Base-by-base conservation (phyloP, 1,139 yeast genomes). In the Lodderomyces parapsilosis region DNA sequence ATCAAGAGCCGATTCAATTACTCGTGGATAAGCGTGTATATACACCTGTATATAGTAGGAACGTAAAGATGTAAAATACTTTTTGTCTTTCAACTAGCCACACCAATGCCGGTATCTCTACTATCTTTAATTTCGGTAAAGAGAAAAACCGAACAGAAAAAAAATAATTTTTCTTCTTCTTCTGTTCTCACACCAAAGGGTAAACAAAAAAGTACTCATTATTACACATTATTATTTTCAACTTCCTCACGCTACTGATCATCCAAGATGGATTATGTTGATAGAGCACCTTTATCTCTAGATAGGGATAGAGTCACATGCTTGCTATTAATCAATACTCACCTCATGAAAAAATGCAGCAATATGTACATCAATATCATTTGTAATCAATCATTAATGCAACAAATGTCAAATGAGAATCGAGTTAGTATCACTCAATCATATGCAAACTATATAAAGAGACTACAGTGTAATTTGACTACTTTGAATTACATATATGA, bases 401-500 rank as follows among this genome's bases (percentile, higher is more conserved):
- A 59, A 45, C 71, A 62, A 46, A 53, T 71, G 51, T 63, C 65
- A 36, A 68, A 66, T 27, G 73, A 57, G 50, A 64, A 68, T 34
- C 65, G 68, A 42, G 68, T 62, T 43, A 52, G 59, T n/a, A 55
- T 75, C 22, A 58, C 70, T 41, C 81, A 76, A 36, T 66, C 70
- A 47, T 78, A 74, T 54, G 78, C 73, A 51, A 74, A 76, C 49
- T 75, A 76, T 49, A 68, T 78, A 15, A 65, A 78, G 42, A 62
- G 83, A 49, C 66, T 78, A 24, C 83, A 78, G 51, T 75, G 80
- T 51, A 79, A 79, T 52, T 59, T 79, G 43, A 65, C 78, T 9
- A 81, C 78, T 40, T 63, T 79, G 44, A 74, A 80, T 6, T 74
- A 71, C 41, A 68, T 79, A 33, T 77, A 77, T 49, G 83, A 78